Conservation (phyloP, 495 filamentous ascomycete species). For the Echria macrotheca region DNA sequence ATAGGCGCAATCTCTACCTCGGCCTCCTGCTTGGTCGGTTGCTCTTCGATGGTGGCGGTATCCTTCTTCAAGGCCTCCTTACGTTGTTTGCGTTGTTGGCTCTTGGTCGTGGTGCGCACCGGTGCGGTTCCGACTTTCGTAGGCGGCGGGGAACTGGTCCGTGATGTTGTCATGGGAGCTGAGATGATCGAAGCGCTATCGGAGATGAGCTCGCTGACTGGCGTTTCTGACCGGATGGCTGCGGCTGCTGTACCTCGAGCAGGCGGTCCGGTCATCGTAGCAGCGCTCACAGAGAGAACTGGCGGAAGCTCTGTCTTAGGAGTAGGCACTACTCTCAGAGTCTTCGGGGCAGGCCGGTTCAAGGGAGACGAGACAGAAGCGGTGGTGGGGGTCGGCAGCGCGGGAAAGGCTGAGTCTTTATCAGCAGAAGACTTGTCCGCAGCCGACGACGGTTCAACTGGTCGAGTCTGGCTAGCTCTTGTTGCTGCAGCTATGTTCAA, state of each 20-base stretch:
- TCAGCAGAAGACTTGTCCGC: conserved; percentile 30
- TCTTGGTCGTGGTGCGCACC: conserved; percentile 77
- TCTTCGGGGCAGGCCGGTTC: conserved; percentile 42
- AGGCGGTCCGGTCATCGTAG: conserved; percentile 21
- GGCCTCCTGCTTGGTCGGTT: conserved; percentile 50
- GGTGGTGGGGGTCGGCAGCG: conserved; percentile 48
- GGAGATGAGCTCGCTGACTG: conserved; percentile 67
- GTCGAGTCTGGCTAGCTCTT: conserved; percentile 28
- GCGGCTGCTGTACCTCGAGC: conserved; percentile 39
- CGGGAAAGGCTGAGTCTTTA: conserved; percentile 39
- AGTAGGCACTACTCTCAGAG: conserved; percentile 66
- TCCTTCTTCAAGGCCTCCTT: conserved; percentile 63
- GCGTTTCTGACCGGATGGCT: conserved; percentile 67
- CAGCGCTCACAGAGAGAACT: conserved; percentile 11
- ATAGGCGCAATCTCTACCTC: conserved; percentile 72
- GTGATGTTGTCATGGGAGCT: conserved; percentile 64
- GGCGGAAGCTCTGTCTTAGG: conserved; percentile 61
- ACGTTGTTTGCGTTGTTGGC: conserved; percentile 81
- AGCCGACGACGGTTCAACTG: conserved; percentile 20
- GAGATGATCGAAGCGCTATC: conserved; percentile 75
- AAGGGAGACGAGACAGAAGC: conserved; percentile 43
- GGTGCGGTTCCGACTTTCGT: conserved; percentile 71
- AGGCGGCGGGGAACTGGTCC: conserved; percentile 75
- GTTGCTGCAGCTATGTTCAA: conserved; percentile 59
- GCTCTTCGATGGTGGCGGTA: conserved; percentile 39